phyloP scores from a whole-genome alignment of 1,139 yeast genomes.

The Pichiaceae sp. region DNA sequence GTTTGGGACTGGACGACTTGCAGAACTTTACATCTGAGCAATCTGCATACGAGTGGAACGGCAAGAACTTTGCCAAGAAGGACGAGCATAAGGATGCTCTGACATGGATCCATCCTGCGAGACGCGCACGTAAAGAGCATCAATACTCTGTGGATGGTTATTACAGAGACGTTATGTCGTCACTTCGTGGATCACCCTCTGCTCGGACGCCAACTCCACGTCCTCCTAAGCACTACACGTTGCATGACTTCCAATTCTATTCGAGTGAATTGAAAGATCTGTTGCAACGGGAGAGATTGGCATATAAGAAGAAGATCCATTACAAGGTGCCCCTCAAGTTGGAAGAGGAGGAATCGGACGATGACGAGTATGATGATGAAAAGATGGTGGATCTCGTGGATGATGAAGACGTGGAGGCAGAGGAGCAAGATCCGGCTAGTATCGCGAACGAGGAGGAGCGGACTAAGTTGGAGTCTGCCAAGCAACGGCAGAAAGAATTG shows the following conservation, averaged over 20 bases:
- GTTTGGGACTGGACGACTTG: constrained; percentile 82
- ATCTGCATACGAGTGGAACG: constrained; percentile 96
- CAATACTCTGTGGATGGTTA: constrained; percentile 83
- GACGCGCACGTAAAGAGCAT: constrained; percentile 84
- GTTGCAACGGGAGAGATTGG: constrained; percentile 71
- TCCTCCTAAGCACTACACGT: constrained; percentile 65
- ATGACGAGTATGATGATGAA: constrained; percentile 33
- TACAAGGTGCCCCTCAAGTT: constrained; percentile 46
- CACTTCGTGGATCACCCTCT: constrained; percentile 25
- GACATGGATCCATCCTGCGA: constrained; percentile 80
- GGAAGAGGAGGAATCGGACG: constrained; percentile 39
- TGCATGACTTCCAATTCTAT: constrained; percentile 87
- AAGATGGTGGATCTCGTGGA: constrained; percentile 24
- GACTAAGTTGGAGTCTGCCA: constrained; percentile 28
- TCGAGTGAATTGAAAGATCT: constrained; percentile 56
- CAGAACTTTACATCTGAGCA: constrained; percentile 79
- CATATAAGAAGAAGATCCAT: constrained; percentile 64
- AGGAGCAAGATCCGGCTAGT: constrained; percentile 22
- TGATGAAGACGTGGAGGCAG: constrained; percentile 26
- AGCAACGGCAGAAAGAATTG: constrained; percentile 39
- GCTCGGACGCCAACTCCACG: constrained; percentile 45
- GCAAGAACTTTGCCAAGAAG: constrained; percentile 79
- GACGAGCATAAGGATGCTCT: constrained; percentile 41
- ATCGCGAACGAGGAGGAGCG: constrained; percentile 25
- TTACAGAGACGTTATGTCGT: constrained; percentile 68